Conservation (phyloP, 2,329 filamentous ascomycete genomes). For the Sporothrix mexicana region DNA sequence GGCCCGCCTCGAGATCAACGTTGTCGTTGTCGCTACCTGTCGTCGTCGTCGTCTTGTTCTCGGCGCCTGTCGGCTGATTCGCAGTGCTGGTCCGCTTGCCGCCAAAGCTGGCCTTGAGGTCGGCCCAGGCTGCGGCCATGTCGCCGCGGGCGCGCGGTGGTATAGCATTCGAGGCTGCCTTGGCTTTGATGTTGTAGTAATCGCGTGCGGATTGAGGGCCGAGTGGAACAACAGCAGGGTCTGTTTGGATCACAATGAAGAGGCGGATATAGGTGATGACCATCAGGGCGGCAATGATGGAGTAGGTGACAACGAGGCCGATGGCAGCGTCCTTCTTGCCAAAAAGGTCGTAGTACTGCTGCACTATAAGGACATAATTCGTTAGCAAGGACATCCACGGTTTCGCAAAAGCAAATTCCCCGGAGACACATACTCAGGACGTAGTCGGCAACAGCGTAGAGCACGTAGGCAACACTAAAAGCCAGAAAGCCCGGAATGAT, state of each 20-base stretch:
- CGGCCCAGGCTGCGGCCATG: not conserved
- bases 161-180: constrained; percentile 41
- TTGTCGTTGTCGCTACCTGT: constrained; percentile 23
- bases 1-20: constrained; percentile 39
- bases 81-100: not conserved
- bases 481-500: constrained; percentile 73
- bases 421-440: constrained; percentile 65
- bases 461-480: constrained; percentile 69
- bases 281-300: constrained; percentile 71
- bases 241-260: constrained; percentile 67
- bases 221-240: constrained; percentile 78
- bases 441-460: constrained; percentile 71
- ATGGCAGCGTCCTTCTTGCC: constrained; percentile 64
- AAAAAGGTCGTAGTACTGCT: constrained; percentile 67
- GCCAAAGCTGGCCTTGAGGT: constrained; percentile 16
- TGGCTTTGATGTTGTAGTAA: constrained; percentile 31
- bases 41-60: constrained; percentile 21
- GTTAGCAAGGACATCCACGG: constrained; percentile 24
- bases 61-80: constrained; percentile 37
- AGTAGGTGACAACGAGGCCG: constrained; percentile 70
- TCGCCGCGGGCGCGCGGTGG: constrained; percentile 1
- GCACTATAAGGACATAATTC: constrained; percentile 57
- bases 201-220: constrained; percentile 47
- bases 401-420: not conserved
- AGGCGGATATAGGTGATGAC: constrained; percentile 73